Evolutionary conservation across 176 grass and related monocot genomes (phyloP).

Genomic region (barley (Hordeum vulgare)): DNA sequence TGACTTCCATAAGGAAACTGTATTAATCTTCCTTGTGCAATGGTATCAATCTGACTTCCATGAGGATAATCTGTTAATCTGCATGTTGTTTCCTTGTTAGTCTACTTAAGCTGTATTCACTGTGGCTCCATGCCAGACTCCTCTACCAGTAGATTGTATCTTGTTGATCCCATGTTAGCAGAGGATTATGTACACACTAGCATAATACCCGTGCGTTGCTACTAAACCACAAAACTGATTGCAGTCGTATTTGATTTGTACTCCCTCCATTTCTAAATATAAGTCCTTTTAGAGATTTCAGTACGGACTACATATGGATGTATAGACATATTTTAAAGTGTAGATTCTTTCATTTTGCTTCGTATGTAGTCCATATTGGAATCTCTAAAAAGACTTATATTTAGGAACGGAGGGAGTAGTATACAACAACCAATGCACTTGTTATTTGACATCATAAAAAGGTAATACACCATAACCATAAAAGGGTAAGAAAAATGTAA

Average conservation of each 20-base stretch:
- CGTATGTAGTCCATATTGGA: too few species aligned
- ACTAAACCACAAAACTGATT: background rate
- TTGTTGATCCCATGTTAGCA: conserved; percentile 2
- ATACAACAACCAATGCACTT: background rate
- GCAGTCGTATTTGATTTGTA: background rate
- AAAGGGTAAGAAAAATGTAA: background rate
- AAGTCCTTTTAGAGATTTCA: too few species aligned
- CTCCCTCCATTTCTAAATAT: too few species aligned
- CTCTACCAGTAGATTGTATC: background rate
- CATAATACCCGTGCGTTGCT: background rate
- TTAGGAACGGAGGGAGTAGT: too few species aligned
- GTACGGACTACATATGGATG: too few species aligned
- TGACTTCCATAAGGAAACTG: background rate
- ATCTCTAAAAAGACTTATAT: too few species aligned
- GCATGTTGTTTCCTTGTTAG: background rate
- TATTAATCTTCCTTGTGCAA: background rate
- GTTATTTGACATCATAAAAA: background rate
- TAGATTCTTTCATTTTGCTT: too few species aligned
- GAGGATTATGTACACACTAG: background rate
- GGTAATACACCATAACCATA: background rate
- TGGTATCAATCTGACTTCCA: background rate
- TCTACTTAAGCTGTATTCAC: background rate
- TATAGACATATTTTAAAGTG: too few species aligned
- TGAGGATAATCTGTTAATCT: background rate
- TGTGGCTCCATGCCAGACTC: background rate